Base-by-base conservation (phyloP, 768 basidiomycete species). In the Dictyophora rubrovolvata region DNA sequence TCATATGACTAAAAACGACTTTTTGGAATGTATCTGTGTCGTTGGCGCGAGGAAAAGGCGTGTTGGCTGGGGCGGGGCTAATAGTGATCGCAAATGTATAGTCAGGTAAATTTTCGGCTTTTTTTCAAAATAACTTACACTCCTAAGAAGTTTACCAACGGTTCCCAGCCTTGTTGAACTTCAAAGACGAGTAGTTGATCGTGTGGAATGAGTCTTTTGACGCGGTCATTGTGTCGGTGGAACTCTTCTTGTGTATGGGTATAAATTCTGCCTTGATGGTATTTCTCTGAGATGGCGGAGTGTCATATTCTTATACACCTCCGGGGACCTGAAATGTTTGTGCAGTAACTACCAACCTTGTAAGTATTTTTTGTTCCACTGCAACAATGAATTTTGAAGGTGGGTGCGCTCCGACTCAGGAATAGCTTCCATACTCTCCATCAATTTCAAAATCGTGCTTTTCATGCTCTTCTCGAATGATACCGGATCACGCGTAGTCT, bases 111-210 rank as follows among this genome's bases (percentile, higher is more conserved):
- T 28, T 28, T 7, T 28, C 7, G 28, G 28, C 28, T 28, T 28
- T 28, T 7, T 7, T 7, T 7, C 28, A 28, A 28, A 2, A 18
- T 51, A 9, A 58, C 56, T n/a, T 20, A 58, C 56, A 58, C 56
- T 35, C 48, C 56, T 6, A 58, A 42, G 22, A 58, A 58, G 21
- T 52, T 16, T 18, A 51, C 33, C 11, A 58, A 50, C 18, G 18
- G 12, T 42, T 16, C 18, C 47, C 48, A 50, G 22, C 23, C 23
- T 34, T 50, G n/a, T 28, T 33, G 4, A 5, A 58, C 23, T 20
- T 48, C 46, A 12, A 50, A 50, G 9, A 49, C 56, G 56, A 58
- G 56, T 14, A 54, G 53, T 36, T 54, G 21, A 14, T 54, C 53
- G 2, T 9, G 14, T 3, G 53, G 53, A 18, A 54, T 36, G 5